Base-by-base conservation (phyloP, 768 basidiomycete species). In the Kwoniella dejecticola region DNA sequence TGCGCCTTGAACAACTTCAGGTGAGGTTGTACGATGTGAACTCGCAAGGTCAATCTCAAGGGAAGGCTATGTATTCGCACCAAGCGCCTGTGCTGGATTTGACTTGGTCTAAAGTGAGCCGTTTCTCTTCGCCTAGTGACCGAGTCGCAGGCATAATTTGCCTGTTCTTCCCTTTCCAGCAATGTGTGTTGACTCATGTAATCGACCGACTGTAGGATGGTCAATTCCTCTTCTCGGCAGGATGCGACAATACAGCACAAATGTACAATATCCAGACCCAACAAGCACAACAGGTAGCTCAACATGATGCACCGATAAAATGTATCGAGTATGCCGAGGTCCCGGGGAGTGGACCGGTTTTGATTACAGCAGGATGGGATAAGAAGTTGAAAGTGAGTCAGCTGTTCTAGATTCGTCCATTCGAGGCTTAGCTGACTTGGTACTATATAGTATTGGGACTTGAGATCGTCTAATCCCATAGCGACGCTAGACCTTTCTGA, bases 341-440 rank as follows among this genome's bases (percentile, higher is more conserved):
- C 17, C 86, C 86, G 30, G 85, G 84, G 63, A 84, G 84, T 26
- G 64, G 64, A 17, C 62, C 64, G 23, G 63, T 94, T 64, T 82
- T 94, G 19, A 90, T 88, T 12, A 97, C 95, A 0, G 96, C 93
- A 10, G 92, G 91, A 54, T 99, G 96, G 96, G 95, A 99, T 79
- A 95, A 95, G 81, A 95, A 91, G 1, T 80, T 98, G 75, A 95
- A 93, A 83, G 94, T 93, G 67, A 57, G 80, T 72, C 2, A 24
- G 23, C 23, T 8, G n/a, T 7, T n/a, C n/a, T n/a, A n/a, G n/a
- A n/a, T n/a, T n/a, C n/a, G n/a, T n/a, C n/a, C n/a, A n/a, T n/a
- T n/a, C n/a, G n/a, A n/a, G n/a, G n/a, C n/a, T n/a, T 15, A 19
- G 33, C 44, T 65, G 42, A 49, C 36, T 38, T 17, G 8, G 17